A percentile compares a stretch with the other conserved stretches of the same genome.
phyloP scores from a whole-genome alignment of 441 rosid species.

The Jatropha podagrica region DNA sequence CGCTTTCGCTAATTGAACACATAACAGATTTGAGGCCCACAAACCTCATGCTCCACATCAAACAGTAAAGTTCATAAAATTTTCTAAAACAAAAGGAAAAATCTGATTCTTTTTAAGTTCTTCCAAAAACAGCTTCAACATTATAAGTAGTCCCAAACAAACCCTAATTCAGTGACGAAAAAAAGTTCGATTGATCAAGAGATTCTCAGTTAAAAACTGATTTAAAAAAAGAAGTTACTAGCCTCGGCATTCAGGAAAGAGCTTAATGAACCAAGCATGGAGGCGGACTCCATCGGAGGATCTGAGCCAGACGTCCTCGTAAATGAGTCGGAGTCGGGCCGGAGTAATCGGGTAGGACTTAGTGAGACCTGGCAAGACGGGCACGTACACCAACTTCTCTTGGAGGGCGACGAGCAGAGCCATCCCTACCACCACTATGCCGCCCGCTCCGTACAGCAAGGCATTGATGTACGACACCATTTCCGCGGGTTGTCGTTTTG shows the following conservation, averaged over 20 bases:
- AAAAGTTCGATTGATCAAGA: constrained; percentile 12
- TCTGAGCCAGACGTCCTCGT: constrained; percentile 95
- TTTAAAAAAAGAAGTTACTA: not conserved
- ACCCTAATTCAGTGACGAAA: constrained; percentile 30
- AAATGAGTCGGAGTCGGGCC: constrained; percentile 68
- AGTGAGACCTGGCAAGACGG: constrained; percentile 87
- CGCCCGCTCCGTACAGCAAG: constrained; percentile 85
- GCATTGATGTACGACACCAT: constrained; percentile 79
- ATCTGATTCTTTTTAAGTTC: not conserved
- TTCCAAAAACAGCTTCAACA: not conserved
- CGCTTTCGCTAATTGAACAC: not conserved
- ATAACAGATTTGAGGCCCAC: not conserved
- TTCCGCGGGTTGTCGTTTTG: not conserved
- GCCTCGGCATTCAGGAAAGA: constrained; percentile 86
- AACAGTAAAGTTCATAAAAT: not conserved
- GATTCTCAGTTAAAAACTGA: not conserved
- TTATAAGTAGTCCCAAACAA: constrained; percentile 1
- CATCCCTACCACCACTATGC: constrained; percentile 83
- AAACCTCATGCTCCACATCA: not conserved
- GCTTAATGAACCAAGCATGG: constrained; percentile 96
- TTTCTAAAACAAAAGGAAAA: not conserved
- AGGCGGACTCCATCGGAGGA: constrained; percentile 90
- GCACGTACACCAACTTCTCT: constrained; percentile 94
- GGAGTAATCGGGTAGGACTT: constrained; percentile 85
- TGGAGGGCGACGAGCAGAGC: constrained; percentile 90